Percentiles rank a stretch among this genome's conserved stretches.
These are phyloP conservation scores for Echinosophora koreensis DNA, from an alignment of 306 rosid genomes.

Conservation along the genomic window DNA sequence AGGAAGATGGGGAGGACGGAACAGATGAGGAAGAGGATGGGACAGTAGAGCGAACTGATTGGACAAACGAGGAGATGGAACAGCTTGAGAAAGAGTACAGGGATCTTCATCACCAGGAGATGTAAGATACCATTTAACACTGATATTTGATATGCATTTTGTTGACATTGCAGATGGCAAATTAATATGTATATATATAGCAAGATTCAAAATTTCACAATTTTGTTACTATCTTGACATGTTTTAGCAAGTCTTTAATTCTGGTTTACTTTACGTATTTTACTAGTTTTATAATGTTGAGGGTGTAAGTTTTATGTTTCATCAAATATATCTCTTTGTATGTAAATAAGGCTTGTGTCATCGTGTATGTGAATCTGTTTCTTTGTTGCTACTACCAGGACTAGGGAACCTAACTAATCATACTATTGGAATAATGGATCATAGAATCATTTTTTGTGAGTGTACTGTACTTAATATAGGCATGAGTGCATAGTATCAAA, in stretches of 20 bases:
- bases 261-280: conserved; percentile 16
- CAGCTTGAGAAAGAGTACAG: conserved; percentile 80
- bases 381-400: conserved; percentile 19
- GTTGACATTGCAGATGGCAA: background rate
- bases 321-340: background rate
- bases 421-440: background rate
- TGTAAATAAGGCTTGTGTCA: conserved; percentile 17
- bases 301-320: conserved; percentile 1
- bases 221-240: conserved; percentile 23
- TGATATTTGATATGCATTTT: background rate
- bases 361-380: background rate
- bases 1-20: conserved; percentile 45
- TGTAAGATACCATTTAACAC: conserved; percentile 60
- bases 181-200: conserved; percentile 10
- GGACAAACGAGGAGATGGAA: conserved; percentile 72
- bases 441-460: background rate
- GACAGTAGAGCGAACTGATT: conserved; percentile 40
- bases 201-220: conserved; percentile 30
- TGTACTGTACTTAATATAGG: too few species aligned
- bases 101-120: conserved; percentile 74
- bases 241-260: conserved; percentile 1
- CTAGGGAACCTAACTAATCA: background rate
- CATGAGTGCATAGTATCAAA: too few species aligned
- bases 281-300: background rate
- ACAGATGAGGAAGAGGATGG: conserved; percentile 54